A percentile compares a stretch with the other conserved stretches of the same genome.
These are phyloP conservation scores for Penicillium sp. DNA, from an alignment of 2,329 filamentous ascomycete species.

Conservation along the genomic window DNA sequence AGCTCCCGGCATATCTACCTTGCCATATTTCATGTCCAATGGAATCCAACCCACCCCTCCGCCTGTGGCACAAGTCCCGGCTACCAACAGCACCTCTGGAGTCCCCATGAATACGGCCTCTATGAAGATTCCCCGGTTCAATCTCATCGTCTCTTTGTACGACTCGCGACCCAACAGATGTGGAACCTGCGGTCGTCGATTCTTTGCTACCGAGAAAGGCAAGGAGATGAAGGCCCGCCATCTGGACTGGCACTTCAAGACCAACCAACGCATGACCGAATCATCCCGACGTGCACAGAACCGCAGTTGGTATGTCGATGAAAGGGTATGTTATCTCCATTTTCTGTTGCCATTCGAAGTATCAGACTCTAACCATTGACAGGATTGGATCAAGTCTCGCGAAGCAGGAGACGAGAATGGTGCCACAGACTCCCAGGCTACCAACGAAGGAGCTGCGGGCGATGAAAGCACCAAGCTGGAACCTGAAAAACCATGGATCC, in stretches of 20 bases:
- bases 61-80: constrained; percentile 33
- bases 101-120: constrained; percentile 65
- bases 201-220: constrained; percentile 74
- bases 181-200: constrained; percentile 86
- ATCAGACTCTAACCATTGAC: not conserved
- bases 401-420: constrained; percentile 71
- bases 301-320: constrained; percentile 92
- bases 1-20: constrained; percentile 38
- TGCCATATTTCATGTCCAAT: constrained; percentile 44
- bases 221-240: constrained; percentile 85
- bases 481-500: constrained; percentile 70
- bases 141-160: constrained; percentile 73
- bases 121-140: constrained; percentile 73
- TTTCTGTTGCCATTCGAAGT: not conserved
- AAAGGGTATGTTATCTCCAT: constrained; percentile 61
- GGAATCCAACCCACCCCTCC: constrained; percentile 40
- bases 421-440: constrained; percentile 42
- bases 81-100: constrained; percentile 31
- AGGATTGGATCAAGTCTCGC: constrained; percentile 88
- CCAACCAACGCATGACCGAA: constrained; percentile 85
- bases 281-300: constrained; percentile 83
- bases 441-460: constrained; percentile 42
- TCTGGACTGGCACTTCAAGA: constrained; percentile 97
- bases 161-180: constrained; percentile 84
- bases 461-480: constrained; percentile 54